Evolutionary conservation across 306 rosid species (phyloP), one percentile per base, ranked within the genome.

Genomic region (Gleditsia sinensis): DNA sequence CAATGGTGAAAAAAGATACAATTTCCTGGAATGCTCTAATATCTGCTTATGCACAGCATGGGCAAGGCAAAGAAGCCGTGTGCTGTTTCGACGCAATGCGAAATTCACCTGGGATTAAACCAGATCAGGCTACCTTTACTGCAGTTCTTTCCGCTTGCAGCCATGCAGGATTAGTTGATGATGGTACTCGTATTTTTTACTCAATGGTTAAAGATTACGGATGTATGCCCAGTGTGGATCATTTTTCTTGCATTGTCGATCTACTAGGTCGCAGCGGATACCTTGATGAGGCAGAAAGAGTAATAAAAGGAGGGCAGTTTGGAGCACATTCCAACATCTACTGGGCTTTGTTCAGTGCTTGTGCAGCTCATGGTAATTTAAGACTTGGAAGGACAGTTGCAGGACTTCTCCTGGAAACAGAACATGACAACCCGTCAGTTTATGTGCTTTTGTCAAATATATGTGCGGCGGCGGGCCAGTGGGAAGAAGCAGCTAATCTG

Each of bases 321-420:
- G 78, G 84, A 69, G 78, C 85, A 46, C 88, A 88, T 76, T 72
- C 92, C 25, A 77, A 87, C 59, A 83, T 88, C 16, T 91, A 84
- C 84, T 91, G 96, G 96, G 76, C 93, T 16, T 78, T 91, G 80
- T 85, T 91, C 64, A 88, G 97, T 80, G 91, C 97, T 21, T 91
- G 97, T 80, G 94, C 94, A 65, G 86, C 90, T 64, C 89, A 88
- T 67, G 89, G 88, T 54, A 83, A 89, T 67, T 46, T 89, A 80
- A 85, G 76, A 51, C 76, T 87, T 25, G 95, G 90, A 75, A 85
- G 90, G 78, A 87, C 70, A 32, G 78, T 85, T 51, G 89, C 92
- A 50, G 75, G 71, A 48, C 77, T 81, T 72, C 84, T 89, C 9
- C 86, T 89, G 43, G 90, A 89, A 85, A 83, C 78, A 27, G 92